Percentiles rank a stretch among this genome's conserved stretches.
Conservation (phyloP, 2,329 filamentous ascomycete genomes). For the Ilyonectria mors-panacis region DNA sequence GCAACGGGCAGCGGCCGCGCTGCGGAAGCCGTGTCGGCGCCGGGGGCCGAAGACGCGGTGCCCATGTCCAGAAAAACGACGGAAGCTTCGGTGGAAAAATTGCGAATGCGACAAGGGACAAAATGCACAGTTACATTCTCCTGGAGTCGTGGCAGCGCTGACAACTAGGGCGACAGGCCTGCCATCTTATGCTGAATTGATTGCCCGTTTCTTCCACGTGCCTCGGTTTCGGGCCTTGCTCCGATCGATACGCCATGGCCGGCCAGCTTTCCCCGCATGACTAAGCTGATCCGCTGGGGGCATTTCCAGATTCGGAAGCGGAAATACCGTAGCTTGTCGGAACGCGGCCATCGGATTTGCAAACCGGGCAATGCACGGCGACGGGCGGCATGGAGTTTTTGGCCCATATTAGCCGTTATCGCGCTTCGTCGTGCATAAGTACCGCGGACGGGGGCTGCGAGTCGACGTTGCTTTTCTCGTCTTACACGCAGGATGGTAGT, state of each 20-base stretch:
- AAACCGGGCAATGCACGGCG: constrained; percentile 23
- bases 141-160: background rate
- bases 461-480: background rate
- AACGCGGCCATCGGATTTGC: background rate
- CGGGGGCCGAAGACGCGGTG: constrained; percentile 10
- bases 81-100: background rate
- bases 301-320: constrained; percentile 20
- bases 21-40: constrained; percentile 22
- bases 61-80: constrained; percentile 14
- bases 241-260: constrained; percentile 23
- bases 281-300: constrained; percentile 14
- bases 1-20: constrained; percentile 29
- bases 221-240: constrained; percentile 24
- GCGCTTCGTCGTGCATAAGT: too few relatives aligned
- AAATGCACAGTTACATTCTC: constrained; percentile 23
- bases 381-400: background rate
- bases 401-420: background rate
- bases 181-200: constrained; percentile 16
- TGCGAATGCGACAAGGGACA: background rate
- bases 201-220: constrained; percentile 25
- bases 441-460: background rate
- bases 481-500: too few relatives aligned
- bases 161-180: background rate
- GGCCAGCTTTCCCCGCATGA: constrained; percentile 29
- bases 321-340: constrained; percentile 9